Percentiles rank a stretch among this genome's conserved stretches.
These are phyloP conservation scores for Podila verticillata DNA, from an alignment of 192 early-diverging fungal species.

Conservation along the genomic window DNA sequence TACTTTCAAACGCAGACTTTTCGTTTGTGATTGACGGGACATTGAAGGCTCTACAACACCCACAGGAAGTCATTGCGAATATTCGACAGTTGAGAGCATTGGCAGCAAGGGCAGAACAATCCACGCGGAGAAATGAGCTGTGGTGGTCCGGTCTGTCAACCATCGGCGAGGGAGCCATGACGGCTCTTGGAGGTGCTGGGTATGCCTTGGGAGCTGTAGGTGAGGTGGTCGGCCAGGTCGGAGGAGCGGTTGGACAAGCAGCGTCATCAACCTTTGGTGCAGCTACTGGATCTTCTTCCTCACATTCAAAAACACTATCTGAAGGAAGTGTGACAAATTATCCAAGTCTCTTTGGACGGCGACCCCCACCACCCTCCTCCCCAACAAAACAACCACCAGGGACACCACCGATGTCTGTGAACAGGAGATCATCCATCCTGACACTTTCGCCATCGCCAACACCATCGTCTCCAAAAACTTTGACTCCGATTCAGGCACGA, in stretches of 20 bases:
- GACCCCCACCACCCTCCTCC: background rate
- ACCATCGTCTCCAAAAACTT: background rate
- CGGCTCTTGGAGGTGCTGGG: slow-evolving; percentile 31
- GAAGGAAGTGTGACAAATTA: background rate
- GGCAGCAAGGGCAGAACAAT: slow-evolving; percentile 21
- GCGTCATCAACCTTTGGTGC: slow-evolving; percentile 29
- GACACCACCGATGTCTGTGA: background rate
- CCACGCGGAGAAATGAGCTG: slow-evolving; percentile 28
- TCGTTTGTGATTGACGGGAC: slow-evolving; percentile 52
- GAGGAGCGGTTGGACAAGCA: slow-evolving; percentile 29
- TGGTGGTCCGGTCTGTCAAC: slow-evolving; percentile 39
- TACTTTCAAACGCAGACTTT: slow-evolving; percentile 16
- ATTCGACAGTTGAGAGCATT: slow-evolving; percentile 31
- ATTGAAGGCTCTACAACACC: slow-evolving; percentile 30
- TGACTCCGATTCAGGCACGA: background rate
- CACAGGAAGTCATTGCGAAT: slow-evolving; percentile 26
- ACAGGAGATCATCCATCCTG: background rate
- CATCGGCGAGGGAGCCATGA: slow-evolving; percentile 36
- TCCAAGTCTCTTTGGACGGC: background rate
- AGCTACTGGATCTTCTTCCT: slow-evolving; percentile 13
- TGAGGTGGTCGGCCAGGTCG: slow-evolving; percentile 23
- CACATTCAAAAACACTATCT: background rate
- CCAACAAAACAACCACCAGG: background rate
- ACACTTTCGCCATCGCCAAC: background rate
- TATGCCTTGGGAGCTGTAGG: slow-evolving; percentile 31